Evolutionary conservation across 2,329 filamentous ascomycete species (phyloP), one percentile per base, ranked within the genome.

Genomic region (Ophiostoma tasmaniense): DNA sequence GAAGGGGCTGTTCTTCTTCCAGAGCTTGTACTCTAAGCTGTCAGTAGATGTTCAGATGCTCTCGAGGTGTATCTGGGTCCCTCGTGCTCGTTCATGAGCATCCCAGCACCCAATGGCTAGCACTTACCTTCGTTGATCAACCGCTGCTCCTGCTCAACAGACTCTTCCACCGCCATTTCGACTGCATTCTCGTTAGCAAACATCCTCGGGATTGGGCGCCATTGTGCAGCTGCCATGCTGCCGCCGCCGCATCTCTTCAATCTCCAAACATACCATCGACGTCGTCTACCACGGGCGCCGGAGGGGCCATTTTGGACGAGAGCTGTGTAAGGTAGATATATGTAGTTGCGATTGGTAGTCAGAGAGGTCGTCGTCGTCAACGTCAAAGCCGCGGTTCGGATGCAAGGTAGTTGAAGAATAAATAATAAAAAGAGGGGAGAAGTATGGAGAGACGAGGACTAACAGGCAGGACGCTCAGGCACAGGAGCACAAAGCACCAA

Each of bases 1-100:
- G 77, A 98, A 98, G 3, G 95, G 93, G 73, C 91, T 92, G 80
- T 99, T 99, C 84, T 99, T 99, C 85, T 99, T 99, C 95, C 95
- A 99, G 73, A 94, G 97, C 80, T 99, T 99, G 86, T 99, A 99
- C 79, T 99, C 95, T 93, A 30, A 30, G 8, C 25, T 17, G 25
- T 61, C 14, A 61, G 55, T 61, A 61, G 25, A 14, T 59, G 25
- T 59, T 13, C 1, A 28, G 22, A 2, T 13, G 20, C 6, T 30
- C 25, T 13, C 13, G 25, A 6, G 25, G 5, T 30, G 52, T 25
- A 14, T 4, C 55, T 11, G 25, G 50, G 50, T 52, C n/a, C 10
- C n/a, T 25, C 50, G 45, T 39, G 37, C 10, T 14, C 37, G 10
- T 39, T 10, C 5, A 25, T 22, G 22, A n/a, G 10, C 50, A 11